These are phyloP conservation scores for Deakozyma indianensis DNA, from an alignment of 805 yeast species.

Conservation along the genomic window DNA sequence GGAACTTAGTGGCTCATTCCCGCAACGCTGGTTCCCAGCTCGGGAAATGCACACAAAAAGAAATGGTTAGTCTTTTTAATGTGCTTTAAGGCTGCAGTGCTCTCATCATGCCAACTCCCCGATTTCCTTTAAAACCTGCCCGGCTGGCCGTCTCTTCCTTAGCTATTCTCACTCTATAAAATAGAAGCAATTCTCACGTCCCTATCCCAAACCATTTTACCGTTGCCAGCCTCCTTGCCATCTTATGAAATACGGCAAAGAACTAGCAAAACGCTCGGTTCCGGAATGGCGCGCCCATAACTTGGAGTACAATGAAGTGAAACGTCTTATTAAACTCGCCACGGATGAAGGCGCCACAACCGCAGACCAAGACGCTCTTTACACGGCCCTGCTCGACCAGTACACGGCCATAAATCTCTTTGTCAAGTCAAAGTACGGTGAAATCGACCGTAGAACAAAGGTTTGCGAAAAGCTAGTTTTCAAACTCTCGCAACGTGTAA, in stretches of 20 bases:
- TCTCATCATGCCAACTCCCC: no score
- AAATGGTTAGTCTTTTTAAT: no score
- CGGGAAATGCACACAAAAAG: no score
- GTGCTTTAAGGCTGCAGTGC: no score
- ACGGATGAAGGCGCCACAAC: constrained; percentile 21
- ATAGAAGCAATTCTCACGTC: no score
- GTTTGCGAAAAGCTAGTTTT: constrained; percentile 24
- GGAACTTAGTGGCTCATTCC: no score
- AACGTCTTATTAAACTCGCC: constrained; percentile 44
- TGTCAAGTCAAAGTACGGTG: constrained; percentile 54
- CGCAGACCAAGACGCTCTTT: constrained; percentile 4
- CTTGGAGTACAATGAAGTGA: constrained; percentile 68
- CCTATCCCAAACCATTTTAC: no score
- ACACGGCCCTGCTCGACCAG: constrained; percentile 7
- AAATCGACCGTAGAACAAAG: constrained; percentile 38
- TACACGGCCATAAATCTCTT: constrained; percentile 32
- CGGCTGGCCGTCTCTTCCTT: no score
- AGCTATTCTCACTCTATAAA: no score
- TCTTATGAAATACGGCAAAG: constrained; percentile 76
- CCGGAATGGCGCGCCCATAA: constrained; percentile 83
- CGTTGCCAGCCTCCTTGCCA: no score
- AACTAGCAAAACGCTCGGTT: constrained; percentile 57
- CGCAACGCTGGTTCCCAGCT: no score
- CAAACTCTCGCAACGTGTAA: background rate
- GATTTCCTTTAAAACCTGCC: no score